These are phyloP conservation scores for Lobosporangium transversale DNA, from an alignment of 192 early-diverging fungal species.

Conservation along the genomic window DNA sequence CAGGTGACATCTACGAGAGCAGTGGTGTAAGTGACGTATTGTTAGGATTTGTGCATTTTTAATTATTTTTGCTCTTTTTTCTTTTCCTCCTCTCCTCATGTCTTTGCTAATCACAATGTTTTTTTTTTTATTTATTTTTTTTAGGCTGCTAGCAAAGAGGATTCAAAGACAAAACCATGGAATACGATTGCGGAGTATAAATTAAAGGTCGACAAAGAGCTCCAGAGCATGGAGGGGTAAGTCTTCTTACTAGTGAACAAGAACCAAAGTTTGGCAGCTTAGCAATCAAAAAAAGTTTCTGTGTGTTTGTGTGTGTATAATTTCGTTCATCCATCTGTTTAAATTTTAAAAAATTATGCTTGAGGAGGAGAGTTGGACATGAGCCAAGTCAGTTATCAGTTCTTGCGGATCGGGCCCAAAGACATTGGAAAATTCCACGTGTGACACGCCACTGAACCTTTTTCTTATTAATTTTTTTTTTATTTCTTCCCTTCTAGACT, in stretches of 20 bases:
- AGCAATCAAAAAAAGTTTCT: background rate
- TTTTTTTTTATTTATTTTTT: too few relatives aligned
- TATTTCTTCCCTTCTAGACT: slow-evolving; percentile 57
- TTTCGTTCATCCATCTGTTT: too few relatives aligned
- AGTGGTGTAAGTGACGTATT: slow-evolving; percentile 64
- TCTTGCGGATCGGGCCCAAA: too few relatives aligned
- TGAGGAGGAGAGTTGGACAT: too few relatives aligned
- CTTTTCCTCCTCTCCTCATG: background rate
- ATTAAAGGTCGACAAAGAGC: slow-evolving; percentile 79
- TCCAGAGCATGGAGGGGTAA: slow-evolving; percentile 80
- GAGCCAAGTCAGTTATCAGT: too few relatives aligned
- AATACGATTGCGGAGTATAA: slow-evolving; percentile 80
- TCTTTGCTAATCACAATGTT: background rate
- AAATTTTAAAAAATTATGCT: too few relatives aligned
- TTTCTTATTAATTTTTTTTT: background rate
- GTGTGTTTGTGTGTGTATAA: background rate
- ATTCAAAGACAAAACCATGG: slow-evolving; percentile 85
- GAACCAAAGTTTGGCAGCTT: background rate
- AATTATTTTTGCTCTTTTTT: background rate
- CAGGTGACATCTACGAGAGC: slow-evolving; percentile 88
- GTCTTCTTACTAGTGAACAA: background rate
- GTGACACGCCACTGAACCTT: background rate
- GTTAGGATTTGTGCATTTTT: background rate
- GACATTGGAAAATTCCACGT: too few relatives aligned
- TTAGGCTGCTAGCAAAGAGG: slow-evolving; percentile 56